These are phyloP conservation scores for Lomentospora prolificans DNA, from an alignment of 2,329 filamentous ascomycete genomes.

Conservation along the genomic window DNA sequence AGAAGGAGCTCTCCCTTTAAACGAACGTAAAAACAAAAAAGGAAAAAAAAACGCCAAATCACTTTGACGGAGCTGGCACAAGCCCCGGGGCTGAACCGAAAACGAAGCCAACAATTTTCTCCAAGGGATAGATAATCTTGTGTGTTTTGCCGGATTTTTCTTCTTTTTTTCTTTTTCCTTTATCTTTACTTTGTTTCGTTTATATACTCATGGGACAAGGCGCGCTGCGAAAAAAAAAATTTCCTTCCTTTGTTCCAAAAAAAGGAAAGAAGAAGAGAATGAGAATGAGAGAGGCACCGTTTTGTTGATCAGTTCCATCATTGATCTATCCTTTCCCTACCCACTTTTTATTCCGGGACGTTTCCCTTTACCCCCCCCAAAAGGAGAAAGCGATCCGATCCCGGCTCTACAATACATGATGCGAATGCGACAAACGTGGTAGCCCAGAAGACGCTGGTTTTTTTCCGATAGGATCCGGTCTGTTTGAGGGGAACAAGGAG, in stretches of 20 bases:
- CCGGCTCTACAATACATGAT: no score
- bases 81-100: background rate
- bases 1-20: slow-evolving; percentile 80
- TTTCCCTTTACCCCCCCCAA: background rate
- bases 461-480: background rate
- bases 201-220: background rate
- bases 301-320: background rate
- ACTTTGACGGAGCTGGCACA: background rate
- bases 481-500: background rate
- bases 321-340: background rate
- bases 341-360: background rate
- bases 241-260: slow-evolving; percentile 1
- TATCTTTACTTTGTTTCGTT: slow-evolving; percentile 2
- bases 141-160: background rate
- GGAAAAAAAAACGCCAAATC: background rate
- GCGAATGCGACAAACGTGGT: background rate
- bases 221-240: background rate
- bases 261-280: background rate
- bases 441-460: background rate
- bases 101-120: background rate
- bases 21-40: background rate
- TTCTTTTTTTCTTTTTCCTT: background rate
- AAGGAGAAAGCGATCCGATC: no score
- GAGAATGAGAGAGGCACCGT: background rate
- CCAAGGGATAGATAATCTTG: background rate